phyloP scores from a whole-genome alignment of 257 asterid genomes.

The Solanum phureja region DNA sequence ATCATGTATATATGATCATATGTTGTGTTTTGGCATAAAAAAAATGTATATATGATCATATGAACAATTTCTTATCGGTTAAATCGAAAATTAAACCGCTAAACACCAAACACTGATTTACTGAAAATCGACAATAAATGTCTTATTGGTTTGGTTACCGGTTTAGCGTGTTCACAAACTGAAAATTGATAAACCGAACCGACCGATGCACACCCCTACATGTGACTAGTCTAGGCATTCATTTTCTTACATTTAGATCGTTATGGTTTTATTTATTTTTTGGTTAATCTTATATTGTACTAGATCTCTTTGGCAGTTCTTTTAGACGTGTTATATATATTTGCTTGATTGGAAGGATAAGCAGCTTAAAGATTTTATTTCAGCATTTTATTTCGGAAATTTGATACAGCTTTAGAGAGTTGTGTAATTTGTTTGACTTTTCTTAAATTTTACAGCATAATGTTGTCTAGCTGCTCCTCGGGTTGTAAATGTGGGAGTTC shows the following conservation, averaged over 20 bases:
- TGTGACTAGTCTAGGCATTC: neutral
- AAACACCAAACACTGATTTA: neutral
- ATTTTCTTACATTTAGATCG: neutral
- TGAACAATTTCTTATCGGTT: neutral
- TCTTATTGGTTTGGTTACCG: neutral
- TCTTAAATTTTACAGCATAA: slow-evolving; percentile 37
- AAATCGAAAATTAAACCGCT: neutral
- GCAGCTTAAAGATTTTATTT: neutral
- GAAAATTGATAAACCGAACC: neutral
- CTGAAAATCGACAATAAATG: neutral
- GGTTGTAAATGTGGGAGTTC: slow-evolving; percentile 82
- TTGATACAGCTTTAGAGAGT: neutral
- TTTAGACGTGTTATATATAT: neutral
- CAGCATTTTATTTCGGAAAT: neutral
- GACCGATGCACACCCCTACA: neutral
- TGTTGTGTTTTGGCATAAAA: neutral
- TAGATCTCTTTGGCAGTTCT: neutral
- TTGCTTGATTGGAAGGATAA: neutral
- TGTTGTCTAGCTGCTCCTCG: slow-evolving; percentile 86
- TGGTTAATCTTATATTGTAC: neutral
- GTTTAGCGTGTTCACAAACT: neutral
- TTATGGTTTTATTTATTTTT: neutral
- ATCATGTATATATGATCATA: neutral
- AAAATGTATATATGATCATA: neutral
- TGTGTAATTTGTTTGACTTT: neutral